These are phyloP conservation scores for Scutellaria minor DNA, from an alignment of 257 asterid species.

Conservation along the genomic window DNA sequence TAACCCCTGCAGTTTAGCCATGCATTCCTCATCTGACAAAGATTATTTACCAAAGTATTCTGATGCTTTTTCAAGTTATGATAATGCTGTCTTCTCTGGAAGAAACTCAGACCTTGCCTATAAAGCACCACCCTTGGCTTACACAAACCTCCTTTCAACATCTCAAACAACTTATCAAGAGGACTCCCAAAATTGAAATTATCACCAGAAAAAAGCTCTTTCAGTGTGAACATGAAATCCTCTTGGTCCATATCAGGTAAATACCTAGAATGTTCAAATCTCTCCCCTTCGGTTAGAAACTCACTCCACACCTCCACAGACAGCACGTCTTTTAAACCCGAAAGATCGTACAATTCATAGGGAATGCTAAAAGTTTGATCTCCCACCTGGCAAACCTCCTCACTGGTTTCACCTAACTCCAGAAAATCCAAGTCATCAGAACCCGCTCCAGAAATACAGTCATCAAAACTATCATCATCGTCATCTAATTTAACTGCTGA, in stretches of 20 bases:
- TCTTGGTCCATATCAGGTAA: conserved; percentile 98
- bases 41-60: conserved; percentile 68
- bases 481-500: conserved; percentile 75
- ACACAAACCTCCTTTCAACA: conserved; percentile 93
- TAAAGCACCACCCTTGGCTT: conserved; percentile 96
- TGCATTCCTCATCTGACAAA: conserved; percentile 93
- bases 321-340: conserved; percentile 72
- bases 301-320: conserved; percentile 98
- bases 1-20: conserved; percentile 87
- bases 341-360: conserved; percentile 77
- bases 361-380: conserved; percentile 95
- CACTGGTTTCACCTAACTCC: conserved; percentile 87
- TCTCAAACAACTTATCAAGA: conserved; percentile 62
- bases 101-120: conserved; percentile 83
- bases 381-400: conserved; percentile 92
- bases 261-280: conserved; percentile 75
- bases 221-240: conserved; percentile 66
- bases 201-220: conserved; percentile 77
- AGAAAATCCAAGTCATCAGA: conserved; percentile 92
- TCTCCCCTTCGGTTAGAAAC: conserved; percentile 79
- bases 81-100: conserved; percentile 79
- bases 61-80: conserved; percentile 83
- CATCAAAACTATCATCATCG: conserved; percentile 87
- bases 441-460: conserved; percentile 98
- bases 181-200: conserved; percentile 93